Evolutionary conservation across 2,329 filamentous ascomycete genomes (phyloP).

Genomic region (Fusarium sp.): DNA sequence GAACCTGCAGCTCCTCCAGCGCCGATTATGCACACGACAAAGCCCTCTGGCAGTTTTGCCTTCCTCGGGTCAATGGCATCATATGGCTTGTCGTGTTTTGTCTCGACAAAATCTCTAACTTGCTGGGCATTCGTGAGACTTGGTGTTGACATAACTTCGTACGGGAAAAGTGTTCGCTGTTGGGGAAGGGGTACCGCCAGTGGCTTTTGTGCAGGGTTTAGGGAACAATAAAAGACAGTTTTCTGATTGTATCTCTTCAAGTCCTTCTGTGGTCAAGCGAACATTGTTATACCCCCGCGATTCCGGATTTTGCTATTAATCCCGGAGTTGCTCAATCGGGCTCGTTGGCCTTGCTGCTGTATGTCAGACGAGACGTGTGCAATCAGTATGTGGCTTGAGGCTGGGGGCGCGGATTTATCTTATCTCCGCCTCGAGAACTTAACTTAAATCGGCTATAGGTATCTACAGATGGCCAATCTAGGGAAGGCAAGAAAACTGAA

Average conservation of each 20-base stretch:
- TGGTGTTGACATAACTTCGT: not conserved
- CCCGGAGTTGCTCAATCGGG: not conserved
- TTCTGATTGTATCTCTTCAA: too few species aligned
- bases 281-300: not conserved
- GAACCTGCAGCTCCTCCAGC: conserved; percentile 10
- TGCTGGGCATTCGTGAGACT: not conserved
- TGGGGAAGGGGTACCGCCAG: not conserved
- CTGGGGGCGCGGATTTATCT: not conserved
- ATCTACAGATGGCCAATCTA: too few species aligned
- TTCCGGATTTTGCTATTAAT: not conserved
- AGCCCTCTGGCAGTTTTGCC: not conserved
- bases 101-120: not conserved
- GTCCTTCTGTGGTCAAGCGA: too few species aligned
- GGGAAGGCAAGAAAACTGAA: too few species aligned
- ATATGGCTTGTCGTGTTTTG: not conserved
- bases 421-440: not conserved
- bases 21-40: conserved; percentile 6
- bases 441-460: too few species aligned
- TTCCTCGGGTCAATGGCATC: not conserved
- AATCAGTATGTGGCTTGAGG: not conserved
- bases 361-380: not conserved
- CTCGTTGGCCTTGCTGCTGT: not conserved
- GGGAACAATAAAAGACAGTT: not conserved
- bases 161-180: not conserved
- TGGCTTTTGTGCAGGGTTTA: accelerated